These are phyloP conservation scores for Mycena haematopus DNA, from an alignment of 768 basidiomycete genomes.

Conservation along the genomic window DNA sequence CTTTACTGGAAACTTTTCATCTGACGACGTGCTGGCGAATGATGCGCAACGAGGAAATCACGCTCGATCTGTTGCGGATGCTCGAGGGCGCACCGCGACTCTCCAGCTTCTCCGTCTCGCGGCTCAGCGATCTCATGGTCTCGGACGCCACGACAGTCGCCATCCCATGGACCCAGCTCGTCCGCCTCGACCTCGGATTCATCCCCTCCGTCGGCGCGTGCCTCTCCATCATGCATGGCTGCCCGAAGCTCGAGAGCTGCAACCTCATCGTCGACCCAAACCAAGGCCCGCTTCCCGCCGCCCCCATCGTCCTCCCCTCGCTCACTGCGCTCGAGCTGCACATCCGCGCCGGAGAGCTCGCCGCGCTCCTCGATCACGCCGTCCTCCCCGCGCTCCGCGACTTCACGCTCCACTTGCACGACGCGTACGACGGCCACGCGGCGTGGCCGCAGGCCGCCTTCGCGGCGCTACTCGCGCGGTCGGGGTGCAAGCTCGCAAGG, in stretches of 20 bases:
- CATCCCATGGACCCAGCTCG: slow-evolving; percentile 43
- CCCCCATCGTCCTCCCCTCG: slow-evolving; percentile 33
- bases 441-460: slow-evolving; percentile 42
- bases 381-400: slow-evolving; percentile 36
- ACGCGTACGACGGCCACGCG: slow-evolving; percentile 36
- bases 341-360: slow-evolving; percentile 38
- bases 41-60: slow-evolving; percentile 36
- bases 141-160: slow-evolving; percentile 32
- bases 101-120: slow-evolving; percentile 38
- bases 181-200: slow-evolving; percentile 30
- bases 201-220: slow-evolving; percentile 31
- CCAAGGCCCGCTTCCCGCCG: slow-evolving; percentile 32
- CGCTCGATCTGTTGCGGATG: slow-evolving; percentile 39
- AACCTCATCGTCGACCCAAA: slow-evolving; percentile 38
- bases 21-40: slow-evolving; percentile 36
- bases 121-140: slow-evolving; percentile 38
- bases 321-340: slow-evolving; percentile 39
- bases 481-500: slow-evolving; percentile 36
- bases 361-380: slow-evolving; percentile 37
- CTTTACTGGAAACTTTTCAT: slow-evolving; percentile 39
- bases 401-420: slow-evolving; percentile 38
- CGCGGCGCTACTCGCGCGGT: slow-evolving; percentile 39
- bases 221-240: slow-evolving; percentile 38
- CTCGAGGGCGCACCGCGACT: slow-evolving; percentile 40
- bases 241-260: slow-evolving; percentile 36